Evolutionary conservation across 345 rosid species (phyloP).

Genomic region (Turnera subulata): DNA sequence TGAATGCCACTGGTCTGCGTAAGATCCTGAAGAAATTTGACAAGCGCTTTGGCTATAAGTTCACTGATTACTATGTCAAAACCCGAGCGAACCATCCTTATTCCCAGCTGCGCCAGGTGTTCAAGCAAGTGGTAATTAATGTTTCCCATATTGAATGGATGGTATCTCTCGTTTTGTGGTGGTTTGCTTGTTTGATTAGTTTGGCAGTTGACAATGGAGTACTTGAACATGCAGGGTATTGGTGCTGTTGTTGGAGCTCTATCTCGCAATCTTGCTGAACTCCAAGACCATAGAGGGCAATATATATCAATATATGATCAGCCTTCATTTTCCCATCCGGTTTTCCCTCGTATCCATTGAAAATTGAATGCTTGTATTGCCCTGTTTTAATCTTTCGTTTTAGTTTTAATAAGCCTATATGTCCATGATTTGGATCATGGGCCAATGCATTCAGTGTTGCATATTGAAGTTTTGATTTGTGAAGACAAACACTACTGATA

Average conservation of each 20-base stretch:
- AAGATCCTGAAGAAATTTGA: slow-evolving; percentile 95
- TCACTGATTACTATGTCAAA: slow-evolving; percentile 83
- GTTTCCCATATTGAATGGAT: background rate
- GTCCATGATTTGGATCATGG: too few relatives aligned
- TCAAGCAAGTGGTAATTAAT: slow-evolving; percentile 94
- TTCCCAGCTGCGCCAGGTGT: slow-evolving; percentile 97
- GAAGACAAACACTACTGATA: too few relatives aligned
- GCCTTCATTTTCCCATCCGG: slow-evolving; percentile 75
- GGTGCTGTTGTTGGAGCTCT: slow-evolving; percentile 98
- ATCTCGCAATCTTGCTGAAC: slow-evolving; percentile 93
- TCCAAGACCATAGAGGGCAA: slow-evolving; percentile 83
- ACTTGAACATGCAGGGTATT: slow-evolving; percentile 51
- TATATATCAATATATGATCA: slow-evolving; percentile 88
- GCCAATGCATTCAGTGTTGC: too few relatives aligned
- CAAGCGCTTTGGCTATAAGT: slow-evolving; percentile 86
- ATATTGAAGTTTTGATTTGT: too few relatives aligned
- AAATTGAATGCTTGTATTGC: slow-evolving; percentile 5
- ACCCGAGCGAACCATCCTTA: slow-evolving; percentile 97
- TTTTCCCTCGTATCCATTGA: slow-evolving; percentile 26
- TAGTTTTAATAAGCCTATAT: too few relatives aligned
- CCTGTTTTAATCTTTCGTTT: too few relatives aligned
- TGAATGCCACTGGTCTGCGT: slow-evolving; percentile 85
- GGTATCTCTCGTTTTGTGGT: background rate
- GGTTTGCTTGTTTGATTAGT: background rate
- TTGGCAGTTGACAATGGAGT: background rate